Percentiles rank a stretch among this genome's conserved stretches.
These are phyloP conservation scores for Henckelia pumila DNA, from an alignment of 257 asterid genomes.

Conservation along the genomic window DNA sequence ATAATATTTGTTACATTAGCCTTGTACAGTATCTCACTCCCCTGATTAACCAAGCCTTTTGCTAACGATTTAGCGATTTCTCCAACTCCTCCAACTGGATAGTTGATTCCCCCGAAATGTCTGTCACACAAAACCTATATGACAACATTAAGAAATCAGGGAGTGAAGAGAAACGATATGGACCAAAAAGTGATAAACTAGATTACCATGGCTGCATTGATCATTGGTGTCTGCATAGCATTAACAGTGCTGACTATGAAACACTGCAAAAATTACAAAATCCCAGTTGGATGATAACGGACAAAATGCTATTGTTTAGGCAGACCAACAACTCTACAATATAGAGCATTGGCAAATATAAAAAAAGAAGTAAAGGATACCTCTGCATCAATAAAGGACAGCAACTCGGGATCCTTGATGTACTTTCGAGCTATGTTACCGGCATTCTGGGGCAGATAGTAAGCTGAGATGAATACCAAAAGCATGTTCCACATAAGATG, in stretches of 20 bases:
- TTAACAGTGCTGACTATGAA: slow-evolving; percentile 98
- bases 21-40: slow-evolving; percentile 75
- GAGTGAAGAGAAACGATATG: slow-evolving; percentile 9
- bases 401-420: slow-evolving; percentile 77
- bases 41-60: slow-evolving; percentile 69
- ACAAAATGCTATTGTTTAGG: slow-evolving; percentile 1
- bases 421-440: slow-evolving; percentile 86
- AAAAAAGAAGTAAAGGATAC: slow-evolving; percentile 33
- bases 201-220: slow-evolving; percentile 96
- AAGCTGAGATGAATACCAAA: slow-evolving; percentile 60
- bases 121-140: slow-evolving; percentile 92
- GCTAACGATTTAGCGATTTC: slow-evolving; percentile 90
- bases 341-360: slow-evolving; percentile 14
- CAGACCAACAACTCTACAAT: not conserved
- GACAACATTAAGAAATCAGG: slow-evolving; percentile 10
- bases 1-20: slow-evolving; percentile 80
- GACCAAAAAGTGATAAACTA: slow-evolving; percentile 17
- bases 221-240: slow-evolving; percentile 90
- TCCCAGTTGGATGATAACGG: slow-evolving; percentile 8
- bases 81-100: slow-evolving; percentile 98
- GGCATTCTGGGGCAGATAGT: slow-evolving; percentile 93
- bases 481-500: slow-evolving; percentile 24
- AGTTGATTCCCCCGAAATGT: slow-evolving; percentile 98
- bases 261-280: slow-evolving; percentile 53
- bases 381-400: slow-evolving; percentile 96